These are phyloP conservation scores for Ogataea salicorniae DNA, from an alignment of 805 yeast species.

Conservation along the genomic window DNA sequence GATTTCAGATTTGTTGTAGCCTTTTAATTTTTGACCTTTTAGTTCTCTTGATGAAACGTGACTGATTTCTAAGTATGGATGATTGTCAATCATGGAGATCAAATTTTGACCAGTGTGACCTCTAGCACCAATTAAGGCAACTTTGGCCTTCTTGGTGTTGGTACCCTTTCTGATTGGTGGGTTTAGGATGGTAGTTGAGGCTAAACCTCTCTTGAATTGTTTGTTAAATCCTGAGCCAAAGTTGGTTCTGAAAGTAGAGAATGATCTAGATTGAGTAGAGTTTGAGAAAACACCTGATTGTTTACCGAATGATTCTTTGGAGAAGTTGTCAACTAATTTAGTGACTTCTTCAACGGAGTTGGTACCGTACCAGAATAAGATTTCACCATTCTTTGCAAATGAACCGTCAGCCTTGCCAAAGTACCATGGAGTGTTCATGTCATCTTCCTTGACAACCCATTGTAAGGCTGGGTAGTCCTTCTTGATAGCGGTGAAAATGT, in stretches of 20 bases:
- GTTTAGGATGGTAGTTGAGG: slow-evolving; percentile 51
- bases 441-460: slow-evolving; percentile 90
- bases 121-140: slow-evolving; percentile 97
- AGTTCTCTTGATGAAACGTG: slow-evolving; percentile 97
- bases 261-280: slow-evolving; percentile 28
- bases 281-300: slow-evolving; percentile 45
- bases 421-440: slow-evolving; percentile 86
- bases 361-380: slow-evolving; percentile 93
- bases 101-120: slow-evolving; percentile 96
- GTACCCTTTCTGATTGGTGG: slow-evolving; percentile 66
- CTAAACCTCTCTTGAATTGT: slow-evolving; percentile 25
- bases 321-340: slow-evolving; percentile 55
- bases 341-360: slow-evolving; percentile 57
- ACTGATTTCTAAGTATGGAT: slow-evolving; percentile 80
- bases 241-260: slow-evolving; percentile 15
- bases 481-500: slow-evolving; percentile 76
- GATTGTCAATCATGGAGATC: slow-evolving; percentile 78
- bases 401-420: slow-evolving; percentile 94
- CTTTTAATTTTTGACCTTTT: slow-evolving; percentile 78
- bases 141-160: slow-evolving; percentile 58
- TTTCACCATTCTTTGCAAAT: slow-evolving; percentile 80
- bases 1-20: slow-evolving; percentile 78
- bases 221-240: slow-evolving; percentile 10
- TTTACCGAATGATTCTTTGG: slow-evolving; percentile 34
- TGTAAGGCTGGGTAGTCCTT: slow-evolving; percentile 69